Conservation (phyloP, 441 rosid genomes). For the Populus hybrid region DNA sequence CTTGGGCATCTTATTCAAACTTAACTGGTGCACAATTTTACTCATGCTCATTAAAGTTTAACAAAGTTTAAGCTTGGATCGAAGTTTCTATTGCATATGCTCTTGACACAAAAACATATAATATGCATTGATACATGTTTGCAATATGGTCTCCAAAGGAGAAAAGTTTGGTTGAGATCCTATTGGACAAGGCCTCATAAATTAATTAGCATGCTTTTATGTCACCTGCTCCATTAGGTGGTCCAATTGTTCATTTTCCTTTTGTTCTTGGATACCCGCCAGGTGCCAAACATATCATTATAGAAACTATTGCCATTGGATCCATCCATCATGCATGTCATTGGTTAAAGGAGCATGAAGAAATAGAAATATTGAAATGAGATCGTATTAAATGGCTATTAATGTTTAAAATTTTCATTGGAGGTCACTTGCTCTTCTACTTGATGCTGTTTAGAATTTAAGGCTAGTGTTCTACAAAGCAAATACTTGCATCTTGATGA, state of each 20-base stretch:
- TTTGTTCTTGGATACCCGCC: background rate
- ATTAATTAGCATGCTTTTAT: background rate
- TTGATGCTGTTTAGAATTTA: slow-evolving; percentile 45
- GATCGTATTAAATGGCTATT: background rate
- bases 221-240: background rate
- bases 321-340: background rate
- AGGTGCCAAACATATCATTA: background rate
- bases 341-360: background rate
- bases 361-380: background rate
- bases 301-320: background rate
- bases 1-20: slow-evolving; percentile 4
- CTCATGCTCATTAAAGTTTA: background rate
- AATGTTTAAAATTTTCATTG: background rate
- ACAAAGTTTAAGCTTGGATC: background rate
- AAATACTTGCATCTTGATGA: slow-evolving; percentile 64
- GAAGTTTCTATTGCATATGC: background rate
- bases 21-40: slow-evolving; percentile 4
- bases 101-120: background rate
- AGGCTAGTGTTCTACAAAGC: slow-evolving; percentile 34
- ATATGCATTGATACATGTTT: background rate
- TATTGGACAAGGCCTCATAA: background rate
- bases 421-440: slow-evolving; percentile 21
- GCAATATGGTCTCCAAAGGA: background rate
- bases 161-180: slow-evolving; percentile 1
- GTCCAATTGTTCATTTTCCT: background rate